These are phyloP conservation scores for Poa annua DNA, from an alignment of 176 grass and related monocot genomes.

Conservation along the genomic window DNA sequence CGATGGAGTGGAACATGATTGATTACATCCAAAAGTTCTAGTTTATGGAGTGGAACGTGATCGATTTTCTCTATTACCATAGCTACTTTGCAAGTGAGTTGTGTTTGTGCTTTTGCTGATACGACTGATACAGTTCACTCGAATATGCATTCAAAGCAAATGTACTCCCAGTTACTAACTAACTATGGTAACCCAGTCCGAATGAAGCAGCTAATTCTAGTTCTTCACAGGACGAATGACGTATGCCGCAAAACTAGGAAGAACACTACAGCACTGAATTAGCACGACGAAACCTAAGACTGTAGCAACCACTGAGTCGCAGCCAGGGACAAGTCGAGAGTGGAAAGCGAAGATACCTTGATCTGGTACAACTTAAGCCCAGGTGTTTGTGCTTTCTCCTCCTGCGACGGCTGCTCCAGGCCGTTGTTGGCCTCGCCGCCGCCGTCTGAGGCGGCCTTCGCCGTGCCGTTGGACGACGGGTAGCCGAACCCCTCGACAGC, in stretches of 20 bases:
- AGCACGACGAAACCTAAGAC: neutral
- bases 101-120: neutral
- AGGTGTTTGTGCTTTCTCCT: slow-evolving; percentile 44
- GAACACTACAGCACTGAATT: neutral
- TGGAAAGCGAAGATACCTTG: slow-evolving; percentile 54
- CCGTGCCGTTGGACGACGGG: slow-evolving; percentile 46
- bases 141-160: neutral
- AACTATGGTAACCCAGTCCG: neutral
- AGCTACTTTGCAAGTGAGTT: neutral
- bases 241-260: neutral
- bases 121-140: neutral
- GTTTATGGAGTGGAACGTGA: neutral
- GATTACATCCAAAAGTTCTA: neutral
- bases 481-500: slow-evolving; percentile 50
- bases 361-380: slow-evolving; percentile 92
- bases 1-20: neutral
- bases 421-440: slow-evolving; percentile 26
- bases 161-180: neutral
- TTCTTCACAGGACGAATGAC: neutral
- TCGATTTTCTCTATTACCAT: neutral
- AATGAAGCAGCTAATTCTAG: neutral
- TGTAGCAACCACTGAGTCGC: neutral
- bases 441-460: slow-evolving; percentile 30
- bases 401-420: slow-evolving; percentile 32
- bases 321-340: too few relatives aligned